Base-by-base conservation (phyloP, 78 protist species). In the Dictyostelium firmibasis region DNA sequence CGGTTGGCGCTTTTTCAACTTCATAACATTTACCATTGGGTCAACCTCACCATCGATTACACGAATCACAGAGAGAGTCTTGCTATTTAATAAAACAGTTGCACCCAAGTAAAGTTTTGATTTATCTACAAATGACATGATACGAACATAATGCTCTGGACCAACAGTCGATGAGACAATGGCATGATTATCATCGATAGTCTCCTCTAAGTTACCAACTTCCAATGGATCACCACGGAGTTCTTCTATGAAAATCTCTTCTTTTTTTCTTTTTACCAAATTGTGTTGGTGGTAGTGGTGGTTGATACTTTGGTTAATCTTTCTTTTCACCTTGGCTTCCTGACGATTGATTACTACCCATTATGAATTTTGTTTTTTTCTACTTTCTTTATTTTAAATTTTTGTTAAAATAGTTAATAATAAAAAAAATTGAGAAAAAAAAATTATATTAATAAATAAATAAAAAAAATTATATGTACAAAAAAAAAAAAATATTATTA, bases 1-100 rank as follows among this genome's bases (percentile, higher is more conserved):
- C 99, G 5, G 85, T 31, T 23, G 99, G 99, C 2, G 99, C 99
- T 89, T 98, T 98, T 27, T 99, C 99, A 8, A 98, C 99, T 99
- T 99, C 99, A 99, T 99, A 10, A 99, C 99, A 81, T 76, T 92
- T 64, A 99, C 99, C 97, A 99, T 93, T 41, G 99, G 99, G 77
- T 99, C 99, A 20, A 86, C 97, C 27, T 99, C 99, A 92, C 99
- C 99, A 11, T 67, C 93, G 6, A 99, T 97, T 13, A 99, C 96
- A 43, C 99, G 99, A 8, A 99, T 99, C 18, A 99, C 96, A 0
- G 99, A 82, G 29, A 96, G 75, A 18, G 95, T 98, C 97, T 98
- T 98, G 95, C 98, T 91, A 83, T 98, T 99, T 53, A 98, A 75
- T 9, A 99, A 98, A 0, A 99, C 97, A 0, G 99, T 91, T 36